Conservation (phyloP, 331 rosid genomes). For the Acacia pycnantha region DNA sequence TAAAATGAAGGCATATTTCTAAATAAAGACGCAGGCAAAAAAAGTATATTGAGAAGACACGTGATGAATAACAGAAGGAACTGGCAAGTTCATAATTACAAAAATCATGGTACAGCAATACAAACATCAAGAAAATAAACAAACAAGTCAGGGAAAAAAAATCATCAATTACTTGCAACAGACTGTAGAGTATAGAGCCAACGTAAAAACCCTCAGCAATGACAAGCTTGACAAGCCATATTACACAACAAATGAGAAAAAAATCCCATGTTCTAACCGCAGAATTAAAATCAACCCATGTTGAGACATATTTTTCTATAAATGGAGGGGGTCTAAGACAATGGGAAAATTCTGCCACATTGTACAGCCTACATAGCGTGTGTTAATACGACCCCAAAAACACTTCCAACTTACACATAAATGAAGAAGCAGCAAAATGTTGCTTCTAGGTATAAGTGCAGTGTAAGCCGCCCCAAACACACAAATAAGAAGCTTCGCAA, state of each 20-base stretch:
- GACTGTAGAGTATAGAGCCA: background rate
- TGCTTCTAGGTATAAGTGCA: background rate
- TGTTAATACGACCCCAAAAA: background rate
- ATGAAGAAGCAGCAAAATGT: background rate
- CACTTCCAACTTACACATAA: background rate
- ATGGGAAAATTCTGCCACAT: background rate
- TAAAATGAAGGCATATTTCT: background rate
- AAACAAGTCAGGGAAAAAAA: background rate
- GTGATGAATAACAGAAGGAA: background rate
- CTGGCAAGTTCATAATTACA: background rate
- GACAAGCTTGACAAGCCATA: background rate
- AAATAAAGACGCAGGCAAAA: background rate
- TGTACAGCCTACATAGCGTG: background rate
- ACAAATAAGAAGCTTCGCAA: background rate
- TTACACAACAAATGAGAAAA: background rate
- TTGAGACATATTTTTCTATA: background rate
- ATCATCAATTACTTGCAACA: background rate
- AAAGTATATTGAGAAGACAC: background rate
- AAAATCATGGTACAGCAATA: background rate
- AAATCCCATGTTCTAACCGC: background rate
- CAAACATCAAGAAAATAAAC: background rate
- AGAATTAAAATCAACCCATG: background rate
- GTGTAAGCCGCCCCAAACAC: background rate
- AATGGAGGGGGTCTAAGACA: background rate
- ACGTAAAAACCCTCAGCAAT: background rate